phyloP scores from a whole-genome alignment of 1,139 yeast genomes.

The Eremothecium sinecaudum region DNA sequence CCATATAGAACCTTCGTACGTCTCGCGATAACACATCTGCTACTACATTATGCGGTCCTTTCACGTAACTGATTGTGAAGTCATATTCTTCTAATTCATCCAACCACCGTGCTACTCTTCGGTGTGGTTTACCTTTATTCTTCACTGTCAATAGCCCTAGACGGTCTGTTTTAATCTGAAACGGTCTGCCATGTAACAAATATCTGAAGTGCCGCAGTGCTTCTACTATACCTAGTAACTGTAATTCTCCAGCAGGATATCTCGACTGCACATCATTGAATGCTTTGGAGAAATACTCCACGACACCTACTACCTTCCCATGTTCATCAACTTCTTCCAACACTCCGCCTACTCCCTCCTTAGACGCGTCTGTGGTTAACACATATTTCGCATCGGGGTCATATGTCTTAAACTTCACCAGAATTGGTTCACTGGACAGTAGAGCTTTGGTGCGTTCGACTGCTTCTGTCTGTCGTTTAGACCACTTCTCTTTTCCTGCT shows the following conservation, averaged over 20 bases:
- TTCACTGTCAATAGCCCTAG: conserved; percentile 8
- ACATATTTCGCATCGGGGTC: conserved; percentile 6
- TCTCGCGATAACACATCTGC: conserved; percentile 3
- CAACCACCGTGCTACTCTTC: conserved; percentile 12
- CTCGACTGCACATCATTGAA: conserved; percentile 11
- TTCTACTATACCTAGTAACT: conserved; percentile 11
- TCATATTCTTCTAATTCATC: conserved; percentile 12
- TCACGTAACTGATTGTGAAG: conserved; percentile 8
- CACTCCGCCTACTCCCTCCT: conserved; percentile 14
- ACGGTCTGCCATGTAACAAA: conserved; percentile 11
- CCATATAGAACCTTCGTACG: conserved; percentile 2
- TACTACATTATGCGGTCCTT: conserved; percentile 2
- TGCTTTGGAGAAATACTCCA: conserved; percentile 14
- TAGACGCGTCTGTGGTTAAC: conserved; percentile 16
- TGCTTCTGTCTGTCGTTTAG: conserved; percentile 6
- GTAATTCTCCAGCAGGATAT: conserved; percentile 13
- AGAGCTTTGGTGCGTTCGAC: conserved; percentile 1
- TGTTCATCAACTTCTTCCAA: conserved; percentile 11
- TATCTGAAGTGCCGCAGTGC: conserved; percentile 7
- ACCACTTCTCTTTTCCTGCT: conserved; percentile 4
- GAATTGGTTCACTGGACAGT: conserved; percentile 7
- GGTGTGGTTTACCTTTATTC: conserved; percentile 10
- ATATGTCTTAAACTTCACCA: conserved; percentile 9
- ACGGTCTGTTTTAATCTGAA: conserved; percentile 13
- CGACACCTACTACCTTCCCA: conserved; percentile 11